Conservation (phyloP, 2,329 filamentous ascomycete genomes). For the Drechslerella dactyloides region DNA sequence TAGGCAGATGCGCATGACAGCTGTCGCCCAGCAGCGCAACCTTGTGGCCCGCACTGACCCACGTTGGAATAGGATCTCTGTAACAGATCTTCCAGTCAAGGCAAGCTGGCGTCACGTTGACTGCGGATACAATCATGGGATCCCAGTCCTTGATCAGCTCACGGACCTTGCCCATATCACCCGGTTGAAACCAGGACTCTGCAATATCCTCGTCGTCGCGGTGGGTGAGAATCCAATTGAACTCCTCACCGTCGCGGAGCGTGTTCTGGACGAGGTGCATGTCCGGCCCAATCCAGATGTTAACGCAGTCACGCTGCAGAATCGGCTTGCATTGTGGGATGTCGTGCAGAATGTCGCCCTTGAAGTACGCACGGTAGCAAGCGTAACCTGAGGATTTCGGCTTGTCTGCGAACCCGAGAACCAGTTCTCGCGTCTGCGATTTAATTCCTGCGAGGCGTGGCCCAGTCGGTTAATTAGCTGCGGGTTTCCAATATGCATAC, state of each 20-base stretch:
- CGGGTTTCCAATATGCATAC: background rate
- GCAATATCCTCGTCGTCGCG: constrained; percentile 61
- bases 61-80: constrained; percentile 63
- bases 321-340: constrained; percentile 59
- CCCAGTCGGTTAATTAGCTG: background rate
- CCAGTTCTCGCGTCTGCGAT: constrained; percentile 62
- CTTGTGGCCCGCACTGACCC: constrained; percentile 63
- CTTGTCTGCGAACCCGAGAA: constrained; percentile 64
- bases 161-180: constrained; percentile 61
- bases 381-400: constrained; percentile 65
- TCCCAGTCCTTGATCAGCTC: constrained; percentile 59
- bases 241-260: constrained; percentile 59
- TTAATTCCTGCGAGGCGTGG: constrained; percentile 58
- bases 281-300: constrained; percentile 61
- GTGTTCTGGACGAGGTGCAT: constrained; percentile 61
- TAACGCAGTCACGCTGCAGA: constrained; percentile 60
- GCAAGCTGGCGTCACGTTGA: constrained; percentile 60
- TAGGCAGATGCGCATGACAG: constrained; percentile 65
- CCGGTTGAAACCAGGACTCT: constrained; percentile 62
- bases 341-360: constrained; percentile 57
- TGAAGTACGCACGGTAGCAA: constrained; percentile 63
- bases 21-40: constrained; percentile 65
- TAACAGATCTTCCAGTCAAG: constrained; percentile 66
- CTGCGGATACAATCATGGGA: constrained; percentile 61
- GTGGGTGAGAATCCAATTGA: constrained; percentile 62